phyloP scores from a whole-genome alignment of 1,284 basidiomycete genomes.

The Tremellales sp. region DNA sequence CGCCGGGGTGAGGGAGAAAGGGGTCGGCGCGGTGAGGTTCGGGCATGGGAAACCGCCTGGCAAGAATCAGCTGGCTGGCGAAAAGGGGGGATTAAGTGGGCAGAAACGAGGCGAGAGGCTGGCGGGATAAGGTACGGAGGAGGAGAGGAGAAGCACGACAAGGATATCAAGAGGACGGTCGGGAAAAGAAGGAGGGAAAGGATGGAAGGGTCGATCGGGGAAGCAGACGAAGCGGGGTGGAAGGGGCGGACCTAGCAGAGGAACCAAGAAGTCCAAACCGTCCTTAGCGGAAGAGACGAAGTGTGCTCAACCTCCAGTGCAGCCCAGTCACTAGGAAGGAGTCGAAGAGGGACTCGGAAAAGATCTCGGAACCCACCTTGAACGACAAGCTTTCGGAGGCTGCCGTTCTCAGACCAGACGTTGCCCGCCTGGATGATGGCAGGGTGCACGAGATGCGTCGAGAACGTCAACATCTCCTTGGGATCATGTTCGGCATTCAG shows the following conservation, averaged over 20 bases:
- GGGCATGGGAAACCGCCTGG: conserved; percentile 37
- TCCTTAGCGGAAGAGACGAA: too few species aligned
- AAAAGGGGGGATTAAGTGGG: not conserved
- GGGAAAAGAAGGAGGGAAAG: not conserved
- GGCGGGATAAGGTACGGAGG: too few species aligned
- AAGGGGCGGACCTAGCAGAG: too few species aligned
- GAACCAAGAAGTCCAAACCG: not conserved
- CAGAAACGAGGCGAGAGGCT: too few species aligned
- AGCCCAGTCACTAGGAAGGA: too few species aligned
- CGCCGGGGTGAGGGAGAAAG: conserved; percentile 37
- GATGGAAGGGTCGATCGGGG: not conserved
- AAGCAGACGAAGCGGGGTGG: too few species aligned
- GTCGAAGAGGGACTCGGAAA: not conserved
- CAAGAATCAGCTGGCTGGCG: not conserved
- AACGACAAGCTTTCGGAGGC: conserved; percentile 26
- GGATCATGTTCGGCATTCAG: conserved; percentile 29
- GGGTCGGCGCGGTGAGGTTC: conserved; percentile 39
- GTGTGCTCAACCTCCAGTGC: too few species aligned
- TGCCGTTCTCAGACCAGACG: conserved; percentile 27
- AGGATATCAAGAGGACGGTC: not conserved
- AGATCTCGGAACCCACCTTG: conserved; percentile 25
- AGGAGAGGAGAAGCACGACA: too few species aligned
- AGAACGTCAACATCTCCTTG: conserved; percentile 28
- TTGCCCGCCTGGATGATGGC: conserved; percentile 38
- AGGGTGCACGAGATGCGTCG: conserved; percentile 39